Percentiles rank a stretch among this genome's conserved stretches.
Evolutionary conservation across 73 alveolate species (phyloP).

Genomic region (Paramecium sonneborni): DNA sequence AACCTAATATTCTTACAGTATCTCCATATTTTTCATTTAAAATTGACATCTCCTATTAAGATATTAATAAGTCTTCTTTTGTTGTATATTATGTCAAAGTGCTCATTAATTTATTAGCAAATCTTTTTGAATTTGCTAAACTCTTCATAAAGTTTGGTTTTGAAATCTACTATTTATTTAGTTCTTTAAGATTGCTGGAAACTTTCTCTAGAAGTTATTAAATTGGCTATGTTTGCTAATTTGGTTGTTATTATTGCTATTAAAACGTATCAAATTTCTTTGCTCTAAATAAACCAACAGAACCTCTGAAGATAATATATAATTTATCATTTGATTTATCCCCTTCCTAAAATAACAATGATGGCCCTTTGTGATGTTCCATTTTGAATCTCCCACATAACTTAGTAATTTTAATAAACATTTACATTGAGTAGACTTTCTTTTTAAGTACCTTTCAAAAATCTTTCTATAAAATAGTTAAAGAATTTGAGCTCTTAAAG

Average conservation of each 20-base stretch:
- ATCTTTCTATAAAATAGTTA: conserved; percentile 21
- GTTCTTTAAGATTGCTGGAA: conserved; percentile 11
- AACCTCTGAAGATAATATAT: conserved; percentile 19
- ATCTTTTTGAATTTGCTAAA: conserved; percentile 5
- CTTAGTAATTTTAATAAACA: neutral
- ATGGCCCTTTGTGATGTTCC: conserved; percentile 32
- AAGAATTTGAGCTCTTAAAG: neutral
- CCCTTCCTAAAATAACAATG: conserved; percentile 1
- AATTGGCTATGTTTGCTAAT: neutral
- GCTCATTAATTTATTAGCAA: conserved; percentile 29
- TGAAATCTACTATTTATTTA: neutral
- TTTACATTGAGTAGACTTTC: conserved; percentile 6
- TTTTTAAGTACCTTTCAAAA: conserved; percentile 21
- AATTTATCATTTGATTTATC: conserved; percentile 46
- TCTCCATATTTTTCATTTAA: conserved; percentile 36
- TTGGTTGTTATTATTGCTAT: neutral
- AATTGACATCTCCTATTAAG: neutral
- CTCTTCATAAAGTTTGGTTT: conserved; percentile 42
- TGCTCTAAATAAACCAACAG: conserved; percentile 25
- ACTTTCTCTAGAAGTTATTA: neutral
- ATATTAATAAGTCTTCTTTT: neutral
- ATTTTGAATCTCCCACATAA: conserved; percentile 22
- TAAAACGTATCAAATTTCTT: conserved; percentile 33
- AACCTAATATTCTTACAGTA: neutral
- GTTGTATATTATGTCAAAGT: neutral